These are phyloP conservation scores for Cryptococcus floricola DNA, from an alignment of 1,284 basidiomycete species.

Conservation along the genomic window DNA sequence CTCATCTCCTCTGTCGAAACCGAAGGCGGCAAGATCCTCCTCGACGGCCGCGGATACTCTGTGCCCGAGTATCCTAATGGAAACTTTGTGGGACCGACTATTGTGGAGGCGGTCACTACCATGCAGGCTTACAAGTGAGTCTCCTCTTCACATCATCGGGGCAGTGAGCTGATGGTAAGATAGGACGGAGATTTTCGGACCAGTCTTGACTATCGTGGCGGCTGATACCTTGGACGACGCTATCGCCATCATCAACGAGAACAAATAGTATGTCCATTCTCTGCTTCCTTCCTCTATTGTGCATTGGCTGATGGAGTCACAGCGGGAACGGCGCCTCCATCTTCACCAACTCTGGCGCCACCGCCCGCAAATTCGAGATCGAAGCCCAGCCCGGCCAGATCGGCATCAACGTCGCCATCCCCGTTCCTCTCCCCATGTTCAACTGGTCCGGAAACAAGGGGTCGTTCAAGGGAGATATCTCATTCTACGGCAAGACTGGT, in stretches of 20 bases:
- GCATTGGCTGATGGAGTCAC: not conserved
- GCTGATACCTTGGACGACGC: constrained; percentile 89
- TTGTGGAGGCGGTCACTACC: constrained; percentile 73
- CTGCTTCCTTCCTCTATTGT: not conserved
- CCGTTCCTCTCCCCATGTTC: constrained; percentile 70
- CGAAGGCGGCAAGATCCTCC: constrained; percentile 80
- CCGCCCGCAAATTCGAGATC: constrained; percentile 87
- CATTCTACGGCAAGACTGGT: constrained; percentile 73
- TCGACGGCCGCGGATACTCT: constrained; percentile 73
- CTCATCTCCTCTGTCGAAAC: constrained; percentile 76
- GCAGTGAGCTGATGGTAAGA: not conserved
- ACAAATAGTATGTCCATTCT: constrained; percentile 59
- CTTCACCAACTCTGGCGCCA: constrained; percentile 95
- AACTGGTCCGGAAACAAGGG: constrained; percentile 57
- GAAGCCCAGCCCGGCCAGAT: constrained; percentile 88
- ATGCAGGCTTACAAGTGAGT: constrained; percentile 85
- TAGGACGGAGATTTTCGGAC: constrained; percentile 94
- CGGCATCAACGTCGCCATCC: constrained; percentile 93
- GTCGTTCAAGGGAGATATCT: constrained; percentile 80
- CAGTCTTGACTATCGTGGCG: constrained; percentile 74
- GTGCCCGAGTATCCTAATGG: constrained; percentile 79
- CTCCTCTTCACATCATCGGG: not conserved
- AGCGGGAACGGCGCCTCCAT: constrained; percentile 87
- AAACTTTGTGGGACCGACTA: constrained; percentile 92
- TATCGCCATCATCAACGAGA: constrained; percentile 80